phyloP scores from a whole-genome alignment of 345 rosid species.

The Syzygium aqueum region DNA sequence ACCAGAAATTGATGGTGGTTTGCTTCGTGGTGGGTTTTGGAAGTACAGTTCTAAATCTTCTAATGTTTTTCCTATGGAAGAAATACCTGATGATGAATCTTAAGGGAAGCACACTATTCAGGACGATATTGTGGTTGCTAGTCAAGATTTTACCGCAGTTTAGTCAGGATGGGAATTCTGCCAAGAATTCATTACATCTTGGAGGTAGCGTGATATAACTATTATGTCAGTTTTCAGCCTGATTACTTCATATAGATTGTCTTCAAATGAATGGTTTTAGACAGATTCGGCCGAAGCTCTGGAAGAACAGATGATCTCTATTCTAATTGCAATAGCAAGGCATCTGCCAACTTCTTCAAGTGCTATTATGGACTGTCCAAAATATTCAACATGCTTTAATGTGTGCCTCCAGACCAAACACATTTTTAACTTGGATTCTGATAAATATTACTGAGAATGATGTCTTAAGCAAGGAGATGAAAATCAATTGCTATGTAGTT shows the following conservation, averaged over 20 bases:
- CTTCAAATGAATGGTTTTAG: constrained; percentile 31
- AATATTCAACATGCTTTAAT: too few relatives aligned
- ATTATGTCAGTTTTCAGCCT: not conserved
- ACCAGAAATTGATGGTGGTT: constrained; percentile 65
- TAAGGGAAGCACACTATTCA: constrained; percentile 63
- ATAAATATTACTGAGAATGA: too few relatives aligned
- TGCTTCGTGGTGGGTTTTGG: constrained; percentile 83
- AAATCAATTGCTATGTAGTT: not conserved
- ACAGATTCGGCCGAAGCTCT: constrained; percentile 34
- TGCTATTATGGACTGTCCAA: constrained; percentile 67
- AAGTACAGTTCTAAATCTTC: constrained; percentile 89
- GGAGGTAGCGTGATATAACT: constrained; percentile 39
- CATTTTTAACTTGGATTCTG: too few relatives aligned
- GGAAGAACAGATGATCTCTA: constrained; percentile 54
- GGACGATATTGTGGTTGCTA: constrained; percentile 73
- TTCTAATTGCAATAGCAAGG: constrained; percentile 70
- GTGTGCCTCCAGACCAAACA: too few relatives aligned
- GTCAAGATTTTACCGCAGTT: constrained; percentile 89
- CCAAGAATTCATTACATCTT: constrained; percentile 58
- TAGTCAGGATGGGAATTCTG: constrained; percentile 86
- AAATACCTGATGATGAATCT: constrained; percentile 37
- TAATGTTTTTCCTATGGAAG: constrained; percentile 42
- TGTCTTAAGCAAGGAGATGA: too few relatives aligned
- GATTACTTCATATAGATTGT: not conserved
- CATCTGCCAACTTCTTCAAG: constrained; percentile 71